Evolutionary conservation across 2,329 filamentous ascomycete species (phyloP), one percentile per base, ranked within the genome.

Genomic region (Pseudogymnoascus sp.): DNA sequence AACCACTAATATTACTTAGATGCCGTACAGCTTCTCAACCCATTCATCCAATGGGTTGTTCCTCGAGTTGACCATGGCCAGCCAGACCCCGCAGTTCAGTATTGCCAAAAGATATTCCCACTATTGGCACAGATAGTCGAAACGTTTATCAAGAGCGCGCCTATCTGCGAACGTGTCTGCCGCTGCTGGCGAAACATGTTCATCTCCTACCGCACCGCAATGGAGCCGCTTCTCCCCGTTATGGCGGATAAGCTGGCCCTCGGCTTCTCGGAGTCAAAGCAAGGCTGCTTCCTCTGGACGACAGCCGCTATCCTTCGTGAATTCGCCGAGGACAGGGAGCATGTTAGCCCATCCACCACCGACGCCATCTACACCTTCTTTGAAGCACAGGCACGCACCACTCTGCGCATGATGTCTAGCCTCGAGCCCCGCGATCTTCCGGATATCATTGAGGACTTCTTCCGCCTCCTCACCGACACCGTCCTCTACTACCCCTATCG

Each of bases 271-370:
- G 83, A 84, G 17, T 97, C 93, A 10, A 85, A 87, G 65, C 93
- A 99, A 76, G 95, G 95, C 11, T 97, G 93, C 74, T 99, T 99
- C 82, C 81, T 99, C n/a, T 99, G 95, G 95, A 93, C 95, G 1
- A 97, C 93, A 1, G 90, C 93, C 68, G 91, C 93, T 8, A 96
- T 99, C 67, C 83, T 99, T 31, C 89, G 95, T 65, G 95, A 99
- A 75, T 99, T 97, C 73, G 95, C 91, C 0, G 91, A 96, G 70
- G 92, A 93, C 44, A 86, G 90, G 44, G 92, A 96, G 69, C 86
- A 90, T 65, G 90, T 97, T 19, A 88, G 93, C 63, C 83, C 87
- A 61, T 80, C 83, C n/a, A 96, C 91, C 5, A 90, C 90, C 15
- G 87, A 91, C 63, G 89, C 89, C 67, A 96, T 99, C 63, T 99